Evolutionary conservation across 2,329 filamentous ascomycete species (phyloP), one percentile per base, ranked within the genome.

Genomic region (Cladosporium sp.): DNA sequence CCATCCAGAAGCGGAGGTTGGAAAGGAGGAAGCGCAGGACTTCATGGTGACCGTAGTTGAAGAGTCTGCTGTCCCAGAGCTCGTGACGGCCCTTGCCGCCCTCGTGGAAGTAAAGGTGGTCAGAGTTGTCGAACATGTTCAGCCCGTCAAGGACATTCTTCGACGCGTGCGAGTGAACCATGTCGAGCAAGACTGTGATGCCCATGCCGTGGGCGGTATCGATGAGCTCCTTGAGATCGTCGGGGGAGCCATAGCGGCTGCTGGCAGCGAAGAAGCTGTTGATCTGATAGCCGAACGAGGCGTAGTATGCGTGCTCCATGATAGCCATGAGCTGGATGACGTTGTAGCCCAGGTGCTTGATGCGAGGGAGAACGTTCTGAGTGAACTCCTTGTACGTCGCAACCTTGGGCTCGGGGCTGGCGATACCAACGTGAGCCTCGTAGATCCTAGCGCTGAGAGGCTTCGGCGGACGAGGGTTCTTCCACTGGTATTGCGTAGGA

Each of bases 271-370:
- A 98, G 77, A 98, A 98, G 72, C 87, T 96, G 76, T 97, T 98
- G 73, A 98, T 83, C 72, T 98, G 93, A 71, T 98, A 98, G 43
- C 93, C 93, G 64, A 98, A 98, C 66, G 92, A 97, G 64, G 93
- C 93, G 69, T 98, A 98, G 77, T 98, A 98, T 46, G 93, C 93
- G 72, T 98, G 93, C 69, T 98, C 93, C 92, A 98, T 98, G 66
- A 98, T 80, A 43, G 93, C 93, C 93, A 98, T 98, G 58, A 98
- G 78, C 69, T 98, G 93, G 61, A 98, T 97, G 51, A 91, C 87
- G 68, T 98, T 97, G 77, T 98, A 98, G 38, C 92, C 93, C 41
- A 97, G 77, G 58, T 83, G 76, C 66, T 91, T 86, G 73, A 98
- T 97, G 54, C 92, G 83, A 13, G 92, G 91, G 7, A 98, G 80